phyloP scores from a whole-genome alignment of 148 eudicot genomes.

The Rhododendron henanense region DNA sequence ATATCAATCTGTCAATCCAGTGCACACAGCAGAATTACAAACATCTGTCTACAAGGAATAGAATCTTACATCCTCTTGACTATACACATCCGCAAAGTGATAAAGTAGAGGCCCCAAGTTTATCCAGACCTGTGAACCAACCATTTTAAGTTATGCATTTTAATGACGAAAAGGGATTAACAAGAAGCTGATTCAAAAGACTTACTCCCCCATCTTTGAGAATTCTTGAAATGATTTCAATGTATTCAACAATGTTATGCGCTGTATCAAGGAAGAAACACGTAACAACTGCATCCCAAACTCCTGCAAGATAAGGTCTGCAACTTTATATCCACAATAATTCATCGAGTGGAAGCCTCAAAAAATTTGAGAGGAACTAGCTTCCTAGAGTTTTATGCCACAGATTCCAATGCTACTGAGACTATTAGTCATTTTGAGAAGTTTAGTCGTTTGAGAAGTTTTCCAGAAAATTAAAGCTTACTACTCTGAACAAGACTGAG shows the following conservation, averaged over 20 bases:
- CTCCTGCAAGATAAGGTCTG: constrained; percentile 47
- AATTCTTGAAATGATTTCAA: constrained; percentile 81
- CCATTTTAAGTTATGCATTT: not conserved
- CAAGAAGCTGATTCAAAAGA: constrained; percentile 6
- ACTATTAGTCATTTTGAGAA: not conserved
- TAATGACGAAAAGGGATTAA: not conserved
- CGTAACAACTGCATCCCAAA: constrained; percentile 96
- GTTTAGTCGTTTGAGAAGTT: not conserved
- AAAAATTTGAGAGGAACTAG: not conserved
- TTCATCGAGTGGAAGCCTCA: not conserved
- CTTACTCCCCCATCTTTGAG: constrained; percentile 96
- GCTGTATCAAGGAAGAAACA: constrained; percentile 98
- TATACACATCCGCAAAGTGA: constrained; percentile 90
- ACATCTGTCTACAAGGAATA: not conserved
- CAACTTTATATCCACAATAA: not conserved
- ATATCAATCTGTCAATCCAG: not conserved
- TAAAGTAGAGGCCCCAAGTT: constrained; percentile 96
- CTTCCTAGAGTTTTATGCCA: no score
- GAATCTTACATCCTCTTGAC: constrained; percentile 70
- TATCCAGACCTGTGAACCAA: constrained; percentile 82
- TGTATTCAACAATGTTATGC: constrained; percentile 88
- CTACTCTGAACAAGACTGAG: not conserved
- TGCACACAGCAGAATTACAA: not conserved
- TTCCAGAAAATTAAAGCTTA: not conserved
- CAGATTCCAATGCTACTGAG: not conserved